Evolutionary conservation across 495 filamentous ascomycete genomes (phyloP), one percentile per base, ranked within the genome.

Genomic region (Achaetomiella virescens): DNA sequence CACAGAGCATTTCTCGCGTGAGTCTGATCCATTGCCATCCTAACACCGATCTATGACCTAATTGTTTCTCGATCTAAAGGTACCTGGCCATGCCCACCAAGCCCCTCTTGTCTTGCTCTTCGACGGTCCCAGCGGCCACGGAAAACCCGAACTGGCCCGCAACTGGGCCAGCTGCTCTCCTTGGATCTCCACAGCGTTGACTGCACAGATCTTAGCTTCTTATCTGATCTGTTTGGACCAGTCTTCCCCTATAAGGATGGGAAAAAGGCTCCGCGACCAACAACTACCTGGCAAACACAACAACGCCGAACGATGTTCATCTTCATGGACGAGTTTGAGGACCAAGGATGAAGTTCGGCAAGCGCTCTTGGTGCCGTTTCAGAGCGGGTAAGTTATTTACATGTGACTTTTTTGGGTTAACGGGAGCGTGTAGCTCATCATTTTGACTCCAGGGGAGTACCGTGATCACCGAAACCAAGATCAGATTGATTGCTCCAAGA

Each of bases 241-340:
- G 50, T 63, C 7, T 46, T 57, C 4, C 68, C 72, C 1, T 79
- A 68, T 27, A 11, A 52, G 70, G 70, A 0, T 52, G 48, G 6
- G 66, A 78, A 33, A 25, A 64, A 4, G 79, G 81, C 0, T 68
- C 72, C 0, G 65, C 64, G 2, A 43, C 82, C 21, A 83, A 82
- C 44, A 82, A 83, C 60, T 81, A 80, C 60, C 66, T 84, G 1
- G 72, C 69, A 1, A 50, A 45, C n/a, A 65, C n/a, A 65, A 78
- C 35, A 61, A 58, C 15, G 75, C 71, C 15, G 27, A 70, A 47
- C 60, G 67, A 21, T 68, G 67, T 25, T 84, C 8, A 75, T 83
- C 2, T 82, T 81, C 54, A 55, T 84, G 9, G 81, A 83, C 47
- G 79, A 83, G 43, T 82, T 84, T 36, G 80, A 83, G 27, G 63